Evolutionary conservation across 257 asterid species (phyloP), one percentile per base, ranked within the genome.

Genomic region (Plantago elongata): DNA sequence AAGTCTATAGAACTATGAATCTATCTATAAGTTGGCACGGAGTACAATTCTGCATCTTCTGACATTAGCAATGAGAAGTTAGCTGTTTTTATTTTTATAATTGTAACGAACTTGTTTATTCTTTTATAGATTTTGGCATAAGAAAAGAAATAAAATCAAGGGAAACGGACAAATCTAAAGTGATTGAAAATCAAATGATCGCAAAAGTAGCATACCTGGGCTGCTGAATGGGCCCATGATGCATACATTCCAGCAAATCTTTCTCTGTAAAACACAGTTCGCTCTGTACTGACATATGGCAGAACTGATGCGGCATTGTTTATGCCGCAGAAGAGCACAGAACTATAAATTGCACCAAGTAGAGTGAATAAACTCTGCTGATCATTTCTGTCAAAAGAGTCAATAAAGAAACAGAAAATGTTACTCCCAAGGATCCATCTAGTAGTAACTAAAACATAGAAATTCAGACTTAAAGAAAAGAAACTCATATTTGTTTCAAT

Each of bases 161-260:
- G 42, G 13, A 27, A 18, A 9, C 16, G 15, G 42, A 48, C 10
- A 29, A 7, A 45, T 30, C 4, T 22, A n/a, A 48, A 17, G 22
- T 38, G 42, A 38, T 13, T 57, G 11, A 56, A 37, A 17, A 44
- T 45, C 16, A 58, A 47, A 58, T 42, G 17, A n/a, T n/a, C n/a
- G 10, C 17, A 22, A n/a, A 8, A 27, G 0, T 16, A 9, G 60
- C 27, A 17, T 72, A 72, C 84, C 81, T 72, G 81, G 4, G 84
- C 81, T 5, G 75, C 67, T 54, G 80, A 69, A 45, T 75, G 75
- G 56, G 78, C 81, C 84, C 81, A 72, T 6, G 72, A 66, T 64
- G 77, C 68, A 34, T 79, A 79, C 84, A 79, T 79, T 64, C 84
- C 84, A 2, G 81, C 74, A 61, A 72, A 79, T 64, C 75, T 72